Evolutionary conservation across 169 alveolate genomes (phyloP).

Genomic region (Sarcocystis neurona): DNA sequence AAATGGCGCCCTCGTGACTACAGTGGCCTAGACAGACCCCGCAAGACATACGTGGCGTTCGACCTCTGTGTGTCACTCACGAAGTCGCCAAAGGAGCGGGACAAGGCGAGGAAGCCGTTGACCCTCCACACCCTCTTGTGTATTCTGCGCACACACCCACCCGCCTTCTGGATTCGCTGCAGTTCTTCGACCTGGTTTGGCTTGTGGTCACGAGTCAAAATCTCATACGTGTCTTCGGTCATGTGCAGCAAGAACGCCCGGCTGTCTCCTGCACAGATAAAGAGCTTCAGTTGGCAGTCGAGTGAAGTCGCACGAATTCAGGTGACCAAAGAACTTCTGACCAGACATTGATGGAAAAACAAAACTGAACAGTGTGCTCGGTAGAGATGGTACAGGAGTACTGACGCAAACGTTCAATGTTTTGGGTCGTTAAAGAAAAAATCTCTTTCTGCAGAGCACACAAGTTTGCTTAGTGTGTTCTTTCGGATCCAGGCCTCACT

Average conservation of each 20-base stretch:
- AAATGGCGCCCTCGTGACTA: too few relatives aligned
- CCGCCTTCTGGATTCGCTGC: constrained; percentile 11
- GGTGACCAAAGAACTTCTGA: too few relatives aligned
- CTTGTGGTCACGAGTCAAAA: constrained; percentile 32
- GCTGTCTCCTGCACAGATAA: constrained; percentile 38
- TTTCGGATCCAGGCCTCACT: too few relatives aligned
- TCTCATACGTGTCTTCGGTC: background rate
- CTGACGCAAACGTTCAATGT: too few relatives aligned
- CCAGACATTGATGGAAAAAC: too few relatives aligned
- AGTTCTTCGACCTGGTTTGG: constrained; percentile 30
- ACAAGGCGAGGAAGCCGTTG: constrained; percentile 35
- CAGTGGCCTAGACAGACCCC: too few relatives aligned
- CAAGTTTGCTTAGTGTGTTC: too few relatives aligned
- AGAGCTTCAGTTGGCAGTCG: too few relatives aligned
- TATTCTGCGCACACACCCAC: constrained; percentile 8
- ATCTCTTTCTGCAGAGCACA: too few relatives aligned
- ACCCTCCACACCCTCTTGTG: constrained; percentile 25
- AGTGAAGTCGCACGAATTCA: background rate
- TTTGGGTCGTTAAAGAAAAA: too few relatives aligned
- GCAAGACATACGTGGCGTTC: background rate
- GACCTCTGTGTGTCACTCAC: background rate
- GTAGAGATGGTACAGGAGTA: too few relatives aligned
- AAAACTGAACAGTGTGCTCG: too few relatives aligned
- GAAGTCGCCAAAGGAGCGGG: constrained; percentile 46
- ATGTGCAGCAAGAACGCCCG: constrained; percentile 32